Evolutionary conservation across 164 flowering plant species (phyloP).

Genomic region (Dillenia suffruticosa): DNA sequence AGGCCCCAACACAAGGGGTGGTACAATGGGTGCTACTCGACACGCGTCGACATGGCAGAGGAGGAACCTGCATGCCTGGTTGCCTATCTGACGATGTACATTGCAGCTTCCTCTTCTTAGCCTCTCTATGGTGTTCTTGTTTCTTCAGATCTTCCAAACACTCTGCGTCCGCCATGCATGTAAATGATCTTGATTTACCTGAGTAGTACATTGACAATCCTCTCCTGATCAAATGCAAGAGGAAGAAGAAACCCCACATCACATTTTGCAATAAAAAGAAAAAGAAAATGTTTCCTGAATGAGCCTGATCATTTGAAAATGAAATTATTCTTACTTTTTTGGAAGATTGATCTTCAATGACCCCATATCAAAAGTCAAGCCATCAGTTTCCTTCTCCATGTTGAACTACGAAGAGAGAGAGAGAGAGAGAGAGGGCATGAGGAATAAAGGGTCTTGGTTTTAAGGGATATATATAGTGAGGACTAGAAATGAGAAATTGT

Average conservation of each 20-base stretch:
- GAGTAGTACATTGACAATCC: conserved; percentile 68
- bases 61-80: conserved; percentile 12
- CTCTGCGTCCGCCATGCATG: conserved; percentile 41
- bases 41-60: conserved; percentile 28
- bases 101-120: conserved; percentile 47
- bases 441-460: neutral
- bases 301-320: neutral
- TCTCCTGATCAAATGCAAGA: conserved; percentile 30
- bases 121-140: conserved; percentile 26
- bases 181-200: conserved; percentile 54
- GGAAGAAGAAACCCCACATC: neutral
- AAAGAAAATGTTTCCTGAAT: neutral
- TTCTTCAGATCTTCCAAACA: conserved; percentile 59
- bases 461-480: neutral
- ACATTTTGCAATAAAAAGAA: neutral
- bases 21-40: conserved; percentile 29
- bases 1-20: conserved; percentile 20
- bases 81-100: conserved; percentile 8
- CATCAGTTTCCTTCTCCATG: conserved; percentile 30
- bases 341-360: conserved; percentile 36
- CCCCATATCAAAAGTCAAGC: conserved; percentile 36
- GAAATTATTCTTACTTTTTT: conserved; percentile 31
- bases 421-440: conserved; percentile 6
- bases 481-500: conserved; percentile 2
- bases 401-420: neutral